Percentiles rank a stretch among this genome's conserved stretches.
These are phyloP conservation scores for Lyophyllum decastes DNA, from an alignment of 768 basidiomycete genomes.

Conservation along the genomic window DNA sequence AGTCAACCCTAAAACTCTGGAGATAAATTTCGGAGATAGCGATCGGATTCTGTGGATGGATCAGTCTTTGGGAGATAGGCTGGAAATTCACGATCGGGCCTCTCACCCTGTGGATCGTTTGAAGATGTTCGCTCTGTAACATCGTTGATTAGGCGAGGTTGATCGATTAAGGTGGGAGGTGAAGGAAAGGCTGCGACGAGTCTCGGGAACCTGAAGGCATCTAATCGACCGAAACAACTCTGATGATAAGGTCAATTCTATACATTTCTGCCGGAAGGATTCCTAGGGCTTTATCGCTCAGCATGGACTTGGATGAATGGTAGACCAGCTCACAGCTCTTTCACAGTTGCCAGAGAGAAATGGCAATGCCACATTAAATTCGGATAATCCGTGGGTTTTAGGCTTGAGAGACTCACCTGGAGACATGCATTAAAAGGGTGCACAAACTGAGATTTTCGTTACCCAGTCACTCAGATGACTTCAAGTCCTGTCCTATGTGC, in stretches of 20 bases:
- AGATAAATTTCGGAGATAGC: slow-evolving; percentile 13
- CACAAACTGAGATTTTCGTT: neutral
- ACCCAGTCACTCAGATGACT: slow-evolving; percentile 4
- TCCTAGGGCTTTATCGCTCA: neutral
- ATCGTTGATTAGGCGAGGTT: neutral
- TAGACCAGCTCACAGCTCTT: neutral
- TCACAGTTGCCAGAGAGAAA: neutral
- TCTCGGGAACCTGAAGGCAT: neutral
- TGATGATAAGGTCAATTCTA: neutral
- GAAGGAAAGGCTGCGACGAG: neutral
- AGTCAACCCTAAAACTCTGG: slow-evolving; percentile 14
- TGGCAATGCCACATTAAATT: neutral
- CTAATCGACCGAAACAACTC: neutral
- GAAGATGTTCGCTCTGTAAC: neutral
- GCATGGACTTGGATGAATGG: neutral
- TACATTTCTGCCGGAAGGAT: neutral
- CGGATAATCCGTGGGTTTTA: neutral
- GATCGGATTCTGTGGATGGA: slow-evolving; percentile 1
- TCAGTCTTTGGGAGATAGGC: neutral
- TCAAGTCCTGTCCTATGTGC: neutral
- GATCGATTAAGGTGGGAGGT: neutral
- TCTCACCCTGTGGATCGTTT: slow-evolving; percentile 6
- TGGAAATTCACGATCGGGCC: neutral
- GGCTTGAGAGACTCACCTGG: neutral
- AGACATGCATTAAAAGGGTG: neutral